These are phyloP conservation scores for Aureobasidium sp. DNA, from an alignment of 2,329 filamentous ascomycete species.

Conservation along the genomic window DNA sequence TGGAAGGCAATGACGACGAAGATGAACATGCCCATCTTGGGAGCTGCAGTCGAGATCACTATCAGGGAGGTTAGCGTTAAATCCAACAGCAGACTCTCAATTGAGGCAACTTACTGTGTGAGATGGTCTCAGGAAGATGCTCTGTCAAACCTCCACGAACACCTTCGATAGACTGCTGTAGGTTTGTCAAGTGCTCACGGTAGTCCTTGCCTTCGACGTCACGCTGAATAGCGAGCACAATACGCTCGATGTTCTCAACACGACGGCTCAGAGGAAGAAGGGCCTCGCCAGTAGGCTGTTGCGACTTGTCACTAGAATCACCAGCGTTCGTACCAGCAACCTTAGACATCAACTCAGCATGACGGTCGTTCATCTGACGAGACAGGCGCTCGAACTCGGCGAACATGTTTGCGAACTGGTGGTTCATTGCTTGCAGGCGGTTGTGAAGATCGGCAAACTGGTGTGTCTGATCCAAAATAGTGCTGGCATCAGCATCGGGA, in stretches of 20 bases:
- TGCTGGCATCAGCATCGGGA: constrained; percentile 27
- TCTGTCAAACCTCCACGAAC: constrained; percentile 48
- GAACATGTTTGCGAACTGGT: constrained; percentile 60
- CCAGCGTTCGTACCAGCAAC: not conserved
- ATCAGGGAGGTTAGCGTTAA: not conserved
- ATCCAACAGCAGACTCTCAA: not conserved
- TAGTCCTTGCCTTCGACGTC: constrained; percentile 54
- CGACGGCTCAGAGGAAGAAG: constrained; percentile 32
- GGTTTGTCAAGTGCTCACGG: constrained; percentile 45
- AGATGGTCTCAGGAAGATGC: constrained; percentile 44
- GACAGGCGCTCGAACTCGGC: constrained; percentile 48
- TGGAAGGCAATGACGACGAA: constrained; percentile 70
- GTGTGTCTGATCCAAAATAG: constrained; percentile 39
- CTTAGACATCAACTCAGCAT: constrained; percentile 43
- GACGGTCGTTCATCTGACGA: constrained; percentile 48
- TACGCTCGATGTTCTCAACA: constrained; percentile 48
- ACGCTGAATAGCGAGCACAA: constrained; percentile 44
- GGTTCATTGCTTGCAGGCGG: constrained; percentile 66
- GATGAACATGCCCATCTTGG: constrained; percentile 57
- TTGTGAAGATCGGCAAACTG: constrained; percentile 84
- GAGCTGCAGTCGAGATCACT: constrained; percentile 49
- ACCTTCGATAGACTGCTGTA: constrained; percentile 48
- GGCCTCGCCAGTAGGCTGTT: constrained; percentile 12
- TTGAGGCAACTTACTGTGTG: constrained; percentile 38
- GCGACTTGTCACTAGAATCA: not conserved